These are phyloP conservation scores for Ogataea glucozyma DNA, from an alignment of 805 yeast genomes.

Conservation along the genomic window DNA sequence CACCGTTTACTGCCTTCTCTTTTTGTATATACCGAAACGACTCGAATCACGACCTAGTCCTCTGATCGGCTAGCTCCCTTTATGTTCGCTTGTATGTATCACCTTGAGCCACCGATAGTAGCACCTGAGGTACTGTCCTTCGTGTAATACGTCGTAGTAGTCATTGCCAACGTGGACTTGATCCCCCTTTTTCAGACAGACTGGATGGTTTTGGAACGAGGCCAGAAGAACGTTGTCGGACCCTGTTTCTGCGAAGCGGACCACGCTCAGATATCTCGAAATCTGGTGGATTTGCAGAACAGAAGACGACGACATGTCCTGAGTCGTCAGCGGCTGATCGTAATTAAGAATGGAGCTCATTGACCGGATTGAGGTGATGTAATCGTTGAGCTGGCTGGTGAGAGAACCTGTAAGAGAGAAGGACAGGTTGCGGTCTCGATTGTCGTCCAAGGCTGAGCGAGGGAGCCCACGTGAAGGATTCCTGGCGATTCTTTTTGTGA, in stretches of 20 bases:
- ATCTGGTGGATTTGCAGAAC: slow-evolving; percentile 4
- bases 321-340: slow-evolving; percentile 17
- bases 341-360: slow-evolving; percentile 20
- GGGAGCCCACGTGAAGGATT: neutral
- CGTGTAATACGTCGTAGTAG: slow-evolving; percentile 12
- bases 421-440: neutral
- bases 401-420: slow-evolving; percentile 15
- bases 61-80: no score
- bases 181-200: slow-evolving; percentile 14
- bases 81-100: no score
- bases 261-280: slow-evolving; percentile 8
- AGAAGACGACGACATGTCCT: neutral
- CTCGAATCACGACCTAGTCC: no score
- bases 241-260: slow-evolving; percentile 7
- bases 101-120: slow-evolving; percentile 26
- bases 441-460: no score
- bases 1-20: neutral
- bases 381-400: slow-evolving; percentile 18
- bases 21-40: neutral
- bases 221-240: slow-evolving; percentile 13
- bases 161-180: slow-evolving; percentile 19
- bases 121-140: slow-evolving; percentile 12
- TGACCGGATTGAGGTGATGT: slow-evolving; percentile 17
- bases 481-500: slow-evolving; percentile 7
- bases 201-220: slow-evolving; percentile 13